phyloP scores from a whole-genome alignment of 164 flowering plant species.

The Vitis cinerea region DNA sequence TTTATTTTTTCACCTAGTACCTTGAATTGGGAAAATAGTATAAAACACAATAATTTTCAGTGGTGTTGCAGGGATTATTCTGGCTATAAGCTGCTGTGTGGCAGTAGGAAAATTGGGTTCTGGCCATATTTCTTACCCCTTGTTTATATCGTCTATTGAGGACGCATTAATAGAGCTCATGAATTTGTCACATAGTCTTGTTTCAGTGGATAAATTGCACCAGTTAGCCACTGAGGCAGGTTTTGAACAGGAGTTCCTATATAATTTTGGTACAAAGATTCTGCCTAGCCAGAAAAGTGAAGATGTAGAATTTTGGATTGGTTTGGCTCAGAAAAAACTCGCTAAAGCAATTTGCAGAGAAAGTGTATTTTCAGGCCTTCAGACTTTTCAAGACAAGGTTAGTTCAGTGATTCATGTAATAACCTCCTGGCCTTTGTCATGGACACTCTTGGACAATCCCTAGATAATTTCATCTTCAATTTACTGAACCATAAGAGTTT shows the following conservation, averaged over 20 bases:
- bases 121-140: conserved; percentile 36
- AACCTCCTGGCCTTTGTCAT: not conserved
- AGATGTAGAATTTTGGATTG: conserved; percentile 62
- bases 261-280: conserved; percentile 50
- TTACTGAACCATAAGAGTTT: not conserved
- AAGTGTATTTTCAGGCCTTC: conserved; percentile 22
- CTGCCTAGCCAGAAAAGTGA: conserved; percentile 31
- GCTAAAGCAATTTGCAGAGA: conserved; percentile 50
- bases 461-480: not conserved
- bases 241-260: conserved; percentile 54
- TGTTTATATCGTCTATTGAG: conserved; percentile 28
- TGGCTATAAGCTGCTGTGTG: conserved; percentile 57
- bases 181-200: conserved; percentile 33
- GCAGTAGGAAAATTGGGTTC: conserved; percentile 51
- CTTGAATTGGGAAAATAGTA: conserved; percentile 6
- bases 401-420: conserved; percentile 8
- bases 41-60: conserved; percentile 38
- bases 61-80: conserved; percentile 65
- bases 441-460: not conserved
- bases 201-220: conserved; percentile 49
- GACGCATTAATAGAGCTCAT: conserved; percentile 44
- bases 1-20: not conserved
- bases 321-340: conserved; percentile 52
- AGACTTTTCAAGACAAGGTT: conserved; percentile 37
- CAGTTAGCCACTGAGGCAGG: conserved; percentile 55